Percentiles rank a stretch among this genome's conserved stretches.
Evolutionary conservation across 2,329 filamentous ascomycete genomes (phyloP).

Genomic region (Aspergillaceae sp.): DNA sequence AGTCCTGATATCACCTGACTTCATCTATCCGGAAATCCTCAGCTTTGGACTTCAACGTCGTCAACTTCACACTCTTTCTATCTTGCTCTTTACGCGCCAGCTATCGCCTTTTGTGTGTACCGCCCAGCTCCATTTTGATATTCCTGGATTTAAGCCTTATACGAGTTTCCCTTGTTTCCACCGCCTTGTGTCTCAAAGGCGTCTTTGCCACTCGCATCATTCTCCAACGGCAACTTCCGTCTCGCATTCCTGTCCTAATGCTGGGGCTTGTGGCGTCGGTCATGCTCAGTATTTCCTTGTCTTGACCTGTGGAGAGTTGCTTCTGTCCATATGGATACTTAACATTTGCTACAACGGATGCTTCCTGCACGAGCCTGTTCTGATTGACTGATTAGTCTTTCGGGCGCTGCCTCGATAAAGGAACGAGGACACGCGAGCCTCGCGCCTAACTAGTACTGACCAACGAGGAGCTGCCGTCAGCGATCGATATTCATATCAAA

Average conservation of each 20-base stretch:
- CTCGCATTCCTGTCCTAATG: neutral
- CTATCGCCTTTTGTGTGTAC: too few species aligned
- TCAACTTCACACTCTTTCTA: neutral
- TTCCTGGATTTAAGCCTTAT: neutral
- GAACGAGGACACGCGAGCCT: neutral
- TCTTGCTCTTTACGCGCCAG: neutral
- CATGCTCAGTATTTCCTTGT: neutral
- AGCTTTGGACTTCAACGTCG: too few species aligned
- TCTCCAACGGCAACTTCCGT: constrained; percentile 3
- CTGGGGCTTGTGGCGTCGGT: neutral
- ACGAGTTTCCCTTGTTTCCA: neutral
- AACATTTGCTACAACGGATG: too few species aligned
- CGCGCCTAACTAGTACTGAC: neutral
- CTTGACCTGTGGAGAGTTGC: neutral
- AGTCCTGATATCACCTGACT: too few species aligned
- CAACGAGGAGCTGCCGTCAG: neutral
- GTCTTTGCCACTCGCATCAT: constrained; percentile 9
- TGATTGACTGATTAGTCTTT: neutral
- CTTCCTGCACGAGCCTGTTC: neutral
- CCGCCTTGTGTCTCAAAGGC: constrained; percentile 11
- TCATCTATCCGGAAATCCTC: too few species aligned
- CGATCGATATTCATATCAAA: neutral
- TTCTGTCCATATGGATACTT: too few species aligned
- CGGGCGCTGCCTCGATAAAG: neutral
- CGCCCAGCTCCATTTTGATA: too few species aligned